These are phyloP conservation scores for Exophiala bonariae DNA, from an alignment of 2,329 filamentous ascomycete species.

Conservation along the genomic window DNA sequence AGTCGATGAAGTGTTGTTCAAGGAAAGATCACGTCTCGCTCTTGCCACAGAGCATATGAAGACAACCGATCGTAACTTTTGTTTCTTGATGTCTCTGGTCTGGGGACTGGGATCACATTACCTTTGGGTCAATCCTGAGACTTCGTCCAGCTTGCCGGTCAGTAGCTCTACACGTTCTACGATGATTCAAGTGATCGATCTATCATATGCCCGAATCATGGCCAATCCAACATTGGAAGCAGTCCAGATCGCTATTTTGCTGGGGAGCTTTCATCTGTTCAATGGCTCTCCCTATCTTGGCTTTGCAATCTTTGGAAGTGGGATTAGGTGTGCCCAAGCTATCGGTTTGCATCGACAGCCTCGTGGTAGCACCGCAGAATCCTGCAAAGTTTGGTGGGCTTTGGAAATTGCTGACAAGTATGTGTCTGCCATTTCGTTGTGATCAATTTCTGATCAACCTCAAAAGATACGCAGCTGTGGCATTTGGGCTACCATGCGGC, in stretches of 20 bases:
- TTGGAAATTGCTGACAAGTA: constrained; percentile 9
- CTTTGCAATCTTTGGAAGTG: constrained; percentile 11
- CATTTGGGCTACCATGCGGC: constrained; percentile 8
- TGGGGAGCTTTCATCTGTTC: constrained; percentile 9
- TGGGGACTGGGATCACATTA: constrained; percentile 8
- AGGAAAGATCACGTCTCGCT: not conserved
- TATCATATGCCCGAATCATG: constrained; percentile 1
- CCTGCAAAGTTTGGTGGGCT: constrained; percentile 9
- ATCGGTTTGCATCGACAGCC: constrained; percentile 7
- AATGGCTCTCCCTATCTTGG: constrained; percentile 8
- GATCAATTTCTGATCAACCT: not conserved
- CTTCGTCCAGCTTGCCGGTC: not conserved
- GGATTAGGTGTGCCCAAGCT: constrained; percentile 5
- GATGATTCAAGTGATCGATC: constrained; percentile 4
- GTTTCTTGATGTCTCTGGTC: constrained; percentile 8
- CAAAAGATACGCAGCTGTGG: constrained; percentile 7
- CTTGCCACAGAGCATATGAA: not conserved
- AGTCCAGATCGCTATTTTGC: constrained; percentile 6
- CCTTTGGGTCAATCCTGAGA: constrained; percentile 3
- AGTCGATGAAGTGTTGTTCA: not conserved
- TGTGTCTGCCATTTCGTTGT: not conserved
- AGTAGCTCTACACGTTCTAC: not conserved
- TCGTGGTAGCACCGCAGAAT: constrained; percentile 1
- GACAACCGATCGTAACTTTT: constrained; percentile 4
- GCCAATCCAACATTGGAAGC: constrained; percentile 4